Evolutionary conservation across 2,329 filamentous ascomycete genomes (phyloP).

Genomic region (Gaeumannomyces tritici): DNA sequence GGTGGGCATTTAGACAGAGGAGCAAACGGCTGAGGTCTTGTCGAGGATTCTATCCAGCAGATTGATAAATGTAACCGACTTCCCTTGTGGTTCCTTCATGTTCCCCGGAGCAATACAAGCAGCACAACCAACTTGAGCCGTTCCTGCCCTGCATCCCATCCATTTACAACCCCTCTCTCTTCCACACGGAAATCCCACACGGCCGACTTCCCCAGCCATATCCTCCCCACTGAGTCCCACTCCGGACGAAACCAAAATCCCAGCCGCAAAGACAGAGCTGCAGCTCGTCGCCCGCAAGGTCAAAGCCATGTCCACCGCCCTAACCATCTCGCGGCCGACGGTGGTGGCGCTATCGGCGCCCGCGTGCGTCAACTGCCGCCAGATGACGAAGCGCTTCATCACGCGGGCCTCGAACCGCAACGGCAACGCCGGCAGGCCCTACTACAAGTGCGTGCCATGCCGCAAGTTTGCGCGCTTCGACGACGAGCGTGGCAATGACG

Average conservation of each 20-base stretch:
- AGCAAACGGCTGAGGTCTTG: not conserved
- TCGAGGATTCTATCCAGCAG: too few relatives aligned
- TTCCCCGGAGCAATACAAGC: not conserved
- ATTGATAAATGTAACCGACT: not conserved
- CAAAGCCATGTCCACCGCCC: not conserved
- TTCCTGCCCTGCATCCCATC: not conserved
- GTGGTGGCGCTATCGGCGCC: too few relatives aligned
- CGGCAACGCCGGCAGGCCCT: not conserved
- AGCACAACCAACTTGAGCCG: not conserved
- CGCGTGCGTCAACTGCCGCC: not conserved
- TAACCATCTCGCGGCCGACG: not conserved
- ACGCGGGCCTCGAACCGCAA: not conserved
- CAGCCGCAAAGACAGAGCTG: not conserved
- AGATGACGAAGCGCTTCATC: not conserved
- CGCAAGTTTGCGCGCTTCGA: not conserved
- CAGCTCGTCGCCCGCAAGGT: not conserved
- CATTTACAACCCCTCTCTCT: not conserved
- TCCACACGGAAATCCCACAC: not conserved
- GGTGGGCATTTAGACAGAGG: not conserved
- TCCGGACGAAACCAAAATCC: not conserved
- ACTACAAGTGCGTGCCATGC: slow-evolving; percentile 1
- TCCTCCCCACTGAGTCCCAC: not conserved
- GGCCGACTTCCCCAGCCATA: not conserved
- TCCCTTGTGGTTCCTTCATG: not conserved
- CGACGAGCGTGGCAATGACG: not conserved